These are phyloP conservation scores for Globisporangium nunn DNA, from an alignment of 352 stramenopile genomes.

Conservation along the genomic window DNA sequence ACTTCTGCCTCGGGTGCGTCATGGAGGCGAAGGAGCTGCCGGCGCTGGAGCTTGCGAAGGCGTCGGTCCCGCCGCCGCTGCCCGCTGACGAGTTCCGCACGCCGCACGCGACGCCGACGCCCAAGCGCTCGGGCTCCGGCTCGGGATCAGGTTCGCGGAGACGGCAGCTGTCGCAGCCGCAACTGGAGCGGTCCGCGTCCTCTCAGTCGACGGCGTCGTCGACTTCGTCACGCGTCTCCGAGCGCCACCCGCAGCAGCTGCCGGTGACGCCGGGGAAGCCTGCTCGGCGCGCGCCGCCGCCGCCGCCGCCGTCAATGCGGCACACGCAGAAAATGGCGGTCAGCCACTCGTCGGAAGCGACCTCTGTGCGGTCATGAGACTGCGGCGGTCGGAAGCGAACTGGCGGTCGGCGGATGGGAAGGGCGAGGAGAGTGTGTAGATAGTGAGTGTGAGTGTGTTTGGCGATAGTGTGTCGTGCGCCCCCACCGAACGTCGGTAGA, in stretches of 20 bases:
- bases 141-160: neutral
- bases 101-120: neutral
- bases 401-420: neutral
- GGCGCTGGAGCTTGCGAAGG: conserved; percentile 32
- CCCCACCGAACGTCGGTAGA: neutral
- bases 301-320: conserved; percentile 1
- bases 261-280: neutral
- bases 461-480: neutral
- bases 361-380: neutral
- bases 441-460: neutral
- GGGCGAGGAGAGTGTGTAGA: neutral
- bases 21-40: conserved; percentile 39
- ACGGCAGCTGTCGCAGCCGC: neutral
- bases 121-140: neutral
- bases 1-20: conserved; percentile 43
- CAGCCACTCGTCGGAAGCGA: neutral
- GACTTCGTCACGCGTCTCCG: neutral
- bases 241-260: neutral
- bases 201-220: neutral
- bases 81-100: neutral
- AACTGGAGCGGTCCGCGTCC: conserved; percentile 1
- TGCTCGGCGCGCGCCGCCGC: neutral
- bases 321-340: conserved; percentile 1
- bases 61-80: conserved; percentile 1
- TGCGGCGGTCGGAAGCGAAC: neutral